Evolutionary conservation across 768 basidiomycete species (phyloP), one percentile per base, ranked within the genome.

Genomic region (Phallus indusiatus): DNA sequence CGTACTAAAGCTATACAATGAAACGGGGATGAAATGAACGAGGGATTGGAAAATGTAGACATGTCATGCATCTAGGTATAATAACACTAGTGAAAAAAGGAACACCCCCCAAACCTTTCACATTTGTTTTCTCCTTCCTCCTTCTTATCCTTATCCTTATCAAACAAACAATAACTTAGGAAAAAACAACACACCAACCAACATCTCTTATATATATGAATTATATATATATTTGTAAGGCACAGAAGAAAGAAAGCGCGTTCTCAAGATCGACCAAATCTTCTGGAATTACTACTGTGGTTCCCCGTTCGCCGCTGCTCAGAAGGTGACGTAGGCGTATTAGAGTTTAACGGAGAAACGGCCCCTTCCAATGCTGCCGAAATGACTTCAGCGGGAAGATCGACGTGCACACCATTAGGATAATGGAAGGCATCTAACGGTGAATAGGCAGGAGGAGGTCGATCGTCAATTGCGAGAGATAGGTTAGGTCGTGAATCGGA

Each of bases 371-470:
- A 72, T 8, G 93, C 91, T 51, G 90, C 90, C 21, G 90, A 81
- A 65, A 96, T 93, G 59, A 95, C 81, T 64, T 96, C 94, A 35
- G 93, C 90, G 22, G 94, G 94, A 35, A 96, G 76, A 71, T 96
- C 91, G 52, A 94, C 85, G 54, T 90, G 89, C n/a, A 95, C 90
- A 33, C 93, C 94, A 47, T 91, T 92, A 54, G 84, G 76, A 66
- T 91, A 90, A 22, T 83, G 79, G 64, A 77, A 88, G n/a, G 89
- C 84, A 67, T 92, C 90, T 66, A 92, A 72, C n/a, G 90, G 90
- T 6, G 90, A 90, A 72, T 93, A 93, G 17, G 87, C 88, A 22
- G 91, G 91, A 20, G 90, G 90, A 62, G 88, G 85, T 59, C 81
- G 78, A 65, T 20, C 49, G 17, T 34, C 55, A 20, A 56, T 35